A percentile compares a stretch with the other conserved stretches of the same genome.
phyloP scores from a whole-genome alignment of 1,139 yeast species.

The Saccharomyces hybrid region DNA sequence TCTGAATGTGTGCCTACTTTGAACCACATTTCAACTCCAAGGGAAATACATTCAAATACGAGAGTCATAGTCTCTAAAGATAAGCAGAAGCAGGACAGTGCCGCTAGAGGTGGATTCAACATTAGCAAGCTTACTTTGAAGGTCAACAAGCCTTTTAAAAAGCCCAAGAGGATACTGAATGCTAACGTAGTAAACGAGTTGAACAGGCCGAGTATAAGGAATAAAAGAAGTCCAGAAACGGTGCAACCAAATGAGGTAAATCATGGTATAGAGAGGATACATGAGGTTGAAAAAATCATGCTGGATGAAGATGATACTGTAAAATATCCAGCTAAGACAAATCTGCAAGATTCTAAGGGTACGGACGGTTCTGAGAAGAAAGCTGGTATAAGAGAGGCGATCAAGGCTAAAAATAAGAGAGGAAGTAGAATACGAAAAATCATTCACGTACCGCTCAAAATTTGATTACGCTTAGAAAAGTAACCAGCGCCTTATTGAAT shows the following conservation, averaged over 20 bases:
- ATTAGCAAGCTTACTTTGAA: constrained; percentile 10
- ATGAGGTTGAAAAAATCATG: neutral
- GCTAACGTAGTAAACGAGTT: neutral
- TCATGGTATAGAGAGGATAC: neutral
- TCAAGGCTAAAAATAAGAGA: neutral
- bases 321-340: neutral
- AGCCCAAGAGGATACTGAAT: constrained; percentile 15
- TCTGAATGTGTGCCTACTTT: neutral
- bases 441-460: constrained; percentile 2
- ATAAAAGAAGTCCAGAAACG: neutral
- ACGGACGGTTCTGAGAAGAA: neutral
- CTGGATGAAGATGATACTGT: neutral
- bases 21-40: neutral
- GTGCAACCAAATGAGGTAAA: neutral
- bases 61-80: neutral
- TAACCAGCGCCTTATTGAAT: neutral
- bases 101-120: neutral
- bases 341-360: neutral
- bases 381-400: neutral
- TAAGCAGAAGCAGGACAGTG: neutral
- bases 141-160: constrained; percentile 25
- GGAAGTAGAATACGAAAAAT: constrained; percentile 1
- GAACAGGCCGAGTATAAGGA: constrained; percentile 14
- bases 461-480: neutral
- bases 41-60: neutral